A percentile compares a stretch with the other conserved stretches of the same genome.
Conservation (phyloP, 768 basidiomycete species). For the Termitomyces sp. region DNA sequence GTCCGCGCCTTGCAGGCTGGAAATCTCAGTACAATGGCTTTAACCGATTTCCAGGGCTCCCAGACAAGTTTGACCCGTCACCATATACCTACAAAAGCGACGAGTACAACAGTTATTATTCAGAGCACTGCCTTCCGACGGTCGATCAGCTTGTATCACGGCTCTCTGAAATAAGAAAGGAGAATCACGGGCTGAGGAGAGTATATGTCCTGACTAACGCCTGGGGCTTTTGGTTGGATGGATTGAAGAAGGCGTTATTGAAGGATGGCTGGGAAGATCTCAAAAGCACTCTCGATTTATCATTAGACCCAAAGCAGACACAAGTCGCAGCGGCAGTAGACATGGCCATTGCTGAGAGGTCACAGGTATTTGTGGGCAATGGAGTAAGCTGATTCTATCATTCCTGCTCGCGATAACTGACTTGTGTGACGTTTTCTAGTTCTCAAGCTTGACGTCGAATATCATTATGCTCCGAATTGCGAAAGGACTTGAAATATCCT, state of each 20-base stretch:
- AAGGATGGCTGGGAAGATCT: slow-evolving; percentile 51
- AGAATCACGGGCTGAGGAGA: slow-evolving; percentile 21
- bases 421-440: slow-evolving; percentile 21
- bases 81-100: slow-evolving; percentile 14
- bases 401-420: not conserved
- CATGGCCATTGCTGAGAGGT: slow-evolving; percentile 56
- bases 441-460: slow-evolving; percentile 50
- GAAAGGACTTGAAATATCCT: slow-evolving; percentile 33
- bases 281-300: slow-evolving; percentile 36
- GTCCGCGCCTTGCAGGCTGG: slow-evolving; percentile 46
- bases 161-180: slow-evolving; percentile 26
- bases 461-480: slow-evolving; percentile 44
- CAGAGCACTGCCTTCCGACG: slow-evolving; percentile 34
- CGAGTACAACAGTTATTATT: slow-evolving; percentile 26
- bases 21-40: slow-evolving; percentile 45
- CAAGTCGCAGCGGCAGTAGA: slow-evolving; percentile 52
- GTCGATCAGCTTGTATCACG: slow-evolving; percentile 33
- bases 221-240: slow-evolving; percentile 38
- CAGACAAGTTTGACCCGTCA: slow-evolving; percentile 37
- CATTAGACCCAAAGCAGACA: slow-evolving; percentile 41
- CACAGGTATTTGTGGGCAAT: slow-evolving; percentile 60
- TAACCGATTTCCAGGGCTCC: slow-evolving; percentile 37
- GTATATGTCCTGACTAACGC: slow-evolving; percentile 47
- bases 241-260: slow-evolving; percentile 32
- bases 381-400: slow-evolving; percentile 39